These are phyloP conservation scores for Aspergillus viridinutans DNA, from an alignment of 2,329 filamentous ascomycete species.

Conservation along the genomic window DNA sequence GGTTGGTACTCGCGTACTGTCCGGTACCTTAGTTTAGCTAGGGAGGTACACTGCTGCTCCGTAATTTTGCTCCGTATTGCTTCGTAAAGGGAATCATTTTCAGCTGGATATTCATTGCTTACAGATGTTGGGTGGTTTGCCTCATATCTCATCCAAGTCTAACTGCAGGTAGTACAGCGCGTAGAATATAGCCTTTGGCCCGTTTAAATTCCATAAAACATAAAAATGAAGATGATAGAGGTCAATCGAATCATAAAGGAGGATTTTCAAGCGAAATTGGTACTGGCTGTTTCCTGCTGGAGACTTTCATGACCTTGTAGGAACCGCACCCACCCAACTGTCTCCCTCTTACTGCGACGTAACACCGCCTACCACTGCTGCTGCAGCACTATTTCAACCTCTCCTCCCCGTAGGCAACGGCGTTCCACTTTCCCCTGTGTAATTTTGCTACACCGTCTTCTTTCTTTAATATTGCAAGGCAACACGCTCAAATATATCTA, in stretches of 20 bases:
- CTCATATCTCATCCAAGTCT: not conserved
- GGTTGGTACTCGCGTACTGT: not conserved
- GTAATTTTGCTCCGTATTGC: not conserved
- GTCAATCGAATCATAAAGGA: not conserved
- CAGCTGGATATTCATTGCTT: not conserved
- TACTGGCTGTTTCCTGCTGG: not conserved
- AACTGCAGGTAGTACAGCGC: not conserved
- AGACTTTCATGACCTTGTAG: not conserved
- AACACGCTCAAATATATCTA: slow-evolving; percentile 15
- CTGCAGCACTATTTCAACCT: slow-evolving; percentile 18
- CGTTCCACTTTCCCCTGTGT: slow-evolving; percentile 11
- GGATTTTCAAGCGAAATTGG: not conserved
- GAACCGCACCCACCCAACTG: not conserved
- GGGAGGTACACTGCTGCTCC: no score
- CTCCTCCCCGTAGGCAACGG: slow-evolving; percentile 13
- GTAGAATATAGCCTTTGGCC: not conserved
- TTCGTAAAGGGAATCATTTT: not conserved
- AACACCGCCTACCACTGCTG: not conserved
- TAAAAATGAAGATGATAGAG: not conserved
- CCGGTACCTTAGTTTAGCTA: not conserved
- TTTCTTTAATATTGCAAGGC: slow-evolving; percentile 7
- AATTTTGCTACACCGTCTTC: slow-evolving; percentile 4
- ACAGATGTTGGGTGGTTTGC: not conserved
- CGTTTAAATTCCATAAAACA: not conserved
- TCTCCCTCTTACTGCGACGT: slow-evolving; percentile 1